Conservation (phyloP, 2,329 filamentous ascomycete species). For the Hymenoscyphus linearis region DNA sequence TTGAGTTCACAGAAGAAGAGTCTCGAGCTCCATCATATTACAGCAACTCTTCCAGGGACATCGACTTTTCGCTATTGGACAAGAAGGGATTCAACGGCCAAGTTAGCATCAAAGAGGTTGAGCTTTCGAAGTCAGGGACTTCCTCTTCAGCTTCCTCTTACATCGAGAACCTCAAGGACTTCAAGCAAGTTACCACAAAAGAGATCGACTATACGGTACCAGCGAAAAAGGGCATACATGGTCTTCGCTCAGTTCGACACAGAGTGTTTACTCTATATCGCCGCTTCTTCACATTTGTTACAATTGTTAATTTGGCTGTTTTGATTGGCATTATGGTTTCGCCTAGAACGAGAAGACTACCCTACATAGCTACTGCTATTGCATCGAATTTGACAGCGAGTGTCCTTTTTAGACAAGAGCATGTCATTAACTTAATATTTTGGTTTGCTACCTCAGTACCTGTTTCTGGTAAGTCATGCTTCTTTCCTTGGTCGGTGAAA, state of each 20-base stretch:
- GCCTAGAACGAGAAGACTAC: not conserved
- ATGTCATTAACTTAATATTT: constrained; percentile 48
- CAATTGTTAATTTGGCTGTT: constrained; percentile 42
- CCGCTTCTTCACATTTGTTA: constrained; percentile 49
- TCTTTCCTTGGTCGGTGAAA: not conserved
- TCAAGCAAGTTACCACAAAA: not conserved
- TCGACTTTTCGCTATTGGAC: no score
- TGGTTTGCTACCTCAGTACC: constrained; percentile 41
- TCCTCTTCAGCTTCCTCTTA: constrained; percentile 9
- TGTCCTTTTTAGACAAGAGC: constrained; percentile 49
- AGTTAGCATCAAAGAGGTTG: not conserved
- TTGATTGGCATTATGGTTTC: constrained; percentile 34
- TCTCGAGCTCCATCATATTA: no score
- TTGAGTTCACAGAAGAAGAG: no score
- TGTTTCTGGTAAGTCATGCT: constrained; percentile 25
- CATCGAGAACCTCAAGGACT: no score
- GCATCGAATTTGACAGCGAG: constrained; percentile 35
- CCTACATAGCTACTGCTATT: constrained; percentile 1
- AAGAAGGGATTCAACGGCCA: no score
- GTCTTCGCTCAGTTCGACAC: constrained; percentile 27
- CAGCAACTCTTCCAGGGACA: not conserved
- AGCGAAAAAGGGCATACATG: constrained; percentile 37
- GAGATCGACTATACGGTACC: constrained; percentile 33
- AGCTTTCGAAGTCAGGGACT: constrained; percentile 16
- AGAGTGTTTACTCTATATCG: constrained; percentile 49